Evolutionary conservation across 2,329 filamentous ascomycete species (phyloP).

Genomic region (Arthrobotrys megalospora): DNA sequence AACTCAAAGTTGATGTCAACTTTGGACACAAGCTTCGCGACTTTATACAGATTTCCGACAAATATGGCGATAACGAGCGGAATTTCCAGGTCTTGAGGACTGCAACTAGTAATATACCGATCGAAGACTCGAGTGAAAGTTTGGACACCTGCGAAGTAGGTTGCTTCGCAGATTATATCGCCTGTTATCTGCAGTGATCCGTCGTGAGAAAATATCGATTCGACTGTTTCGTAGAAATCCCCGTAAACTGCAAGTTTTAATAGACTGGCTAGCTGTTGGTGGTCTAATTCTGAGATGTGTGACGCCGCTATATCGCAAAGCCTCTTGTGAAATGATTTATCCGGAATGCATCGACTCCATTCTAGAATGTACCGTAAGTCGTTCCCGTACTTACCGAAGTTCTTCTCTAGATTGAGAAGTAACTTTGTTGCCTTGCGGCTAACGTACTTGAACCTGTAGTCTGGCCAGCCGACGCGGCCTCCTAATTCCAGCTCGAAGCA

Average conservation of each 20-base stretch:
- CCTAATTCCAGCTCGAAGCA: background rate
- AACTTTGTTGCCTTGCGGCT: background rate
- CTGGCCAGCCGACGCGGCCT: background rate
- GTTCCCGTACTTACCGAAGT: background rate
- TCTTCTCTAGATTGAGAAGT: background rate
- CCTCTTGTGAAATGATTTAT: background rate
- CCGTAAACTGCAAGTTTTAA: conserved; percentile 11
- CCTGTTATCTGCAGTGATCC: background rate
- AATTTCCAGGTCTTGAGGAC: background rate
- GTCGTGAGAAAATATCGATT: background rate
- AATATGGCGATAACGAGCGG: conserved; percentile 5
- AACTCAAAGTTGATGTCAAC: background rate
- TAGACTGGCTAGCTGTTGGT: background rate
- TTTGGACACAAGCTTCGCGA: background rate
- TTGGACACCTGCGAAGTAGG: background rate
- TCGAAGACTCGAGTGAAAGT: conserved; percentile 5
- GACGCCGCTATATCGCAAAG: conserved; percentile 7
- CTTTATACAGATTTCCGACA: conserved; percentile 1
- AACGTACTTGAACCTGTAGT: background rate
- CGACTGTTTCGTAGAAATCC: background rate
- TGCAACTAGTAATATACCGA: background rate
- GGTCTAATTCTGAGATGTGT: background rate
- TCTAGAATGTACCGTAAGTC: background rate
- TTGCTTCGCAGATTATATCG: conserved; percentile 4
- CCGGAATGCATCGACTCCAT: conserved; percentile 9